Evolutionary conservation across 2,329 filamentous ascomycete genomes (phyloP).

Genomic region (Trichoderma citrinoviride): DNA sequence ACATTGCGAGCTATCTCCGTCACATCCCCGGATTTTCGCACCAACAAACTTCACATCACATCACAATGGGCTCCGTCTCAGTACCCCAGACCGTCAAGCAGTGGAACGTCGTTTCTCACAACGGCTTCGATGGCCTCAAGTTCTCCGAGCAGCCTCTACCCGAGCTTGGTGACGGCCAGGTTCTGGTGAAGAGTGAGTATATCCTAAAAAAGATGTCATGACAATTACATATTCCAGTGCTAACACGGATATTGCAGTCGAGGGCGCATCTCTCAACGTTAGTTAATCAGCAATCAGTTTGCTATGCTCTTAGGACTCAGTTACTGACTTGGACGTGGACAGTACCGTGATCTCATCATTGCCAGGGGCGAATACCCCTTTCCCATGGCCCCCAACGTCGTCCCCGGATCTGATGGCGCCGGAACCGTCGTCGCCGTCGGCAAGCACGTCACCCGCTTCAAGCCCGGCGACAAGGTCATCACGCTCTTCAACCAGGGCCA

Average conservation of each 20-base stretch:
- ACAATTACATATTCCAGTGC: neutral
- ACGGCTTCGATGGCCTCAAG: conserved; percentile 58
- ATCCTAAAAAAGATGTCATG: neutral
- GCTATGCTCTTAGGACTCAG: neutral
- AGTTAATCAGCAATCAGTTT: conserved; percentile 15
- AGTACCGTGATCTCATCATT: conserved; percentile 54
- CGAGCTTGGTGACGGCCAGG: conserved; percentile 65
- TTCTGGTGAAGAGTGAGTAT: conserved; percentile 57
- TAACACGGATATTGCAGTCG: conserved; percentile 34
- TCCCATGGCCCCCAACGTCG: conserved; percentile 41
- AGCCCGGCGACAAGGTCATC: conserved; percentile 52
- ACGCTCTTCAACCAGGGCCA: conserved; percentile 62
- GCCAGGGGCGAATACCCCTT: conserved; percentile 49
- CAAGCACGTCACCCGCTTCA: conserved; percentile 46
- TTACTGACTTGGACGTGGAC: neutral
- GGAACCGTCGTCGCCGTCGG: conserved; percentile 54
- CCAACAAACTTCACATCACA: neutral
- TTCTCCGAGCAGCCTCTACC: conserved; percentile 57
- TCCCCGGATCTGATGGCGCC: conserved; percentile 53
- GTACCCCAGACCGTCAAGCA: conserved; percentile 45
- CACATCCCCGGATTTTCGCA: neutral
- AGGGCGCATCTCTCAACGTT: conserved; percentile 51
- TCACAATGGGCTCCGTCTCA: conserved; percentile 6
- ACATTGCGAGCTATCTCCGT: neutral
- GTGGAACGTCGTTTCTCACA: conserved; percentile 49